Evolutionary conservation across 2,329 filamentous ascomycete genomes (phyloP).

Genomic region (Colletotrichum sp.): DNA sequence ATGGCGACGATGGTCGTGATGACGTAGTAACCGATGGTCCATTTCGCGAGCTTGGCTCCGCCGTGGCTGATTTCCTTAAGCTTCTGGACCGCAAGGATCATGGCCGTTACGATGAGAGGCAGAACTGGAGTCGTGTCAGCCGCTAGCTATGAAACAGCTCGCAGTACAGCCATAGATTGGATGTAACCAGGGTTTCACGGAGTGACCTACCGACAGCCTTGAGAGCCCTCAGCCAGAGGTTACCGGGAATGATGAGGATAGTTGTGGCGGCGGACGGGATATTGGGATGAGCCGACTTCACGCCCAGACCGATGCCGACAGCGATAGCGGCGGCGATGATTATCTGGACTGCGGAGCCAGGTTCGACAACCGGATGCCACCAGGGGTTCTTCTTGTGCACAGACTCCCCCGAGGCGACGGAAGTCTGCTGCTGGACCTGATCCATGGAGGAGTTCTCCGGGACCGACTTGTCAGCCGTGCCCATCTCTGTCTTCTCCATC

Average conservation of each 20-base stretch:
- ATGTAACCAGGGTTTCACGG: rapidly evolving
- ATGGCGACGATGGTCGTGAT: conserved; percentile 55
- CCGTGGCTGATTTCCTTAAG: conserved; percentile 49
- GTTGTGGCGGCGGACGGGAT: conserved; percentile 46
- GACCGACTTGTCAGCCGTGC: conserved; percentile 12
- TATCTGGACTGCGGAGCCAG: conserved; percentile 54
- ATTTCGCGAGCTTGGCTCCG: conserved; percentile 48
- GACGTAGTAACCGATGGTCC: conserved; percentile 55
- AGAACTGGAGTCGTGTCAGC: conserved; percentile 41
- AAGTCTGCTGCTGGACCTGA: conserved; percentile 8
- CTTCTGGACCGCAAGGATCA: conserved; percentile 55
- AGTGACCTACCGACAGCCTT: conserved; percentile 48
- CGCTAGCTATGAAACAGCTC: background rate
- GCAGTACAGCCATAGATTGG: background rate
- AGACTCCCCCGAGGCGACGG: conserved; percentile 7
- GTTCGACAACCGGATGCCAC: conserved; percentile 41
- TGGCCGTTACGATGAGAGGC: conserved; percentile 55
- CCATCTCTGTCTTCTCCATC: conserved; percentile 21
- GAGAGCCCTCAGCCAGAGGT: conserved; percentile 54
- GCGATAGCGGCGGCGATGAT: conserved; percentile 52
- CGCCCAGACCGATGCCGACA: conserved; percentile 52
- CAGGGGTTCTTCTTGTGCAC: conserved; percentile 32
- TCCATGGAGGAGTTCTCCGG: conserved; percentile 23
- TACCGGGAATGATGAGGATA: conserved; percentile 52
- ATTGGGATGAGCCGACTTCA: conserved; percentile 44